Evolutionary conservation across 2,329 filamentous ascomycete genomes (phyloP), one percentile per base, ranked within the genome.

Genomic region (Myriangium duriaei): DNA sequence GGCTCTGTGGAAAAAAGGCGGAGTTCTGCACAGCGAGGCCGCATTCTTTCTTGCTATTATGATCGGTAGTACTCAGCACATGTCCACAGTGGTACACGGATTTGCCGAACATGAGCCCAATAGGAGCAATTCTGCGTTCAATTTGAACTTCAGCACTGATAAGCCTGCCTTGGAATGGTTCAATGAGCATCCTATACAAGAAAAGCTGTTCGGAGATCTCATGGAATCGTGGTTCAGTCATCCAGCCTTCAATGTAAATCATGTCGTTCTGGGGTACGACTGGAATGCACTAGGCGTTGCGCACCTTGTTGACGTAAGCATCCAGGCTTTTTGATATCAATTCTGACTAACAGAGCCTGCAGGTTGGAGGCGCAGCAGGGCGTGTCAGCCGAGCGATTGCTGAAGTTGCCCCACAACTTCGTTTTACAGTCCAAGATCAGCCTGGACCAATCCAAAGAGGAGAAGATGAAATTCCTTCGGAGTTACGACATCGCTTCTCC

Each of bases 361-460:
- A 49, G n/a, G 51, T 47, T 1, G 53, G 46, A 16, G 51, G 49
- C 11, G 48, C 14, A 13, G 34, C 44, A 14, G 38, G 24, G 7
- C 34, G 32, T 13, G 40, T 11, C 5, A 34, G 29, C 24, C 18
- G 40, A 10, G 41, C 37, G 3, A 38, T 32, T 16, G 24, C 24
- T 9, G 24, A 9, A 9, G 9, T 9, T n/a, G 9, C 9, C 24
- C 24, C 24, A 28, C 9, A 61, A 17, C 55, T 68, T 24, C 53
- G 44, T 14, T 55, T 67, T 39, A 53, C 55, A 6, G 61, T 70
- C 1, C 61, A 71, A 43, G 66, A 71, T 43, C 54, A 68, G 11
- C 47, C 47, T 6, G 43, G 46, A 34, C 38, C 42, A 6, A 33
- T 46, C 12, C 41, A 41, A 11, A 28, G n/a, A 28, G 40, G 36